These are phyloP conservation scores for Strigomonas galati DNA, from an alignment of 208 protist genomes.

Conservation along the genomic window DNA sequence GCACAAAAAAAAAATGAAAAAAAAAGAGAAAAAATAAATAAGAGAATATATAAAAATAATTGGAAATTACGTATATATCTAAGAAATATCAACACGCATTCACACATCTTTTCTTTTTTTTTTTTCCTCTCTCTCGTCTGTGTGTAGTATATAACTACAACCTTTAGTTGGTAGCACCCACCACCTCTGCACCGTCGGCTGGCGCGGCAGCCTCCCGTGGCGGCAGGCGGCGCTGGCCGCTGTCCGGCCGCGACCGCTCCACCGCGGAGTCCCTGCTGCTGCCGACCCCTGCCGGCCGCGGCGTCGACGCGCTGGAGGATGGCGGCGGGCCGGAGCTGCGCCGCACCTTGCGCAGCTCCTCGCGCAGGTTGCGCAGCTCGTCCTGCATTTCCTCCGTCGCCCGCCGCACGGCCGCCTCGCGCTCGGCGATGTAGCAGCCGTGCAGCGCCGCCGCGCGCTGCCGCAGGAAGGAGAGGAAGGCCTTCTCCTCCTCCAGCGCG, in stretches of 20 bases:
- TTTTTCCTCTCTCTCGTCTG: too few relatives aligned
- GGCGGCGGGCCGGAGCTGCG: background rate
- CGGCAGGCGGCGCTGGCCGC: too few relatives aligned
- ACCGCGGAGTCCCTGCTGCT: too few relatives aligned
- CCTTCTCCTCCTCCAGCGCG: background rate
- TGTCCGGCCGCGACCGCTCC: background rate
- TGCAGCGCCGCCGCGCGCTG: background rate
- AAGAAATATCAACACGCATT: too few relatives aligned
- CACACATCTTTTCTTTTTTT: too few relatives aligned
- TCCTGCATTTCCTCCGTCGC: constrained; percentile 13
- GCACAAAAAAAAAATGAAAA: background rate
- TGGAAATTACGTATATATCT: too few relatives aligned
- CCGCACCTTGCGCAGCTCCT: constrained; percentile 20
- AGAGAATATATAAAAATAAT: background rate
- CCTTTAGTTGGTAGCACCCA: too few relatives aligned
- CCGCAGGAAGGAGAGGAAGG: background rate
- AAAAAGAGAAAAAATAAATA: background rate
- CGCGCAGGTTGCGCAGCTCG: constrained; percentile 19
- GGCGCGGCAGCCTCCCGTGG: too few relatives aligned
- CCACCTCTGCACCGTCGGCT: background rate
- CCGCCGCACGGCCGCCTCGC: constrained; percentile 14
- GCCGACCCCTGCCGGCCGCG: too few relatives aligned
- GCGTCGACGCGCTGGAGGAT: too few relatives aligned
- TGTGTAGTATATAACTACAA: too few relatives aligned
- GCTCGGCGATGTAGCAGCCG: constrained; percentile 12